These are phyloP conservation scores for Phaeolepiota aurea DNA, from an alignment of 768 basidiomycete species.

Conservation along the genomic window DNA sequence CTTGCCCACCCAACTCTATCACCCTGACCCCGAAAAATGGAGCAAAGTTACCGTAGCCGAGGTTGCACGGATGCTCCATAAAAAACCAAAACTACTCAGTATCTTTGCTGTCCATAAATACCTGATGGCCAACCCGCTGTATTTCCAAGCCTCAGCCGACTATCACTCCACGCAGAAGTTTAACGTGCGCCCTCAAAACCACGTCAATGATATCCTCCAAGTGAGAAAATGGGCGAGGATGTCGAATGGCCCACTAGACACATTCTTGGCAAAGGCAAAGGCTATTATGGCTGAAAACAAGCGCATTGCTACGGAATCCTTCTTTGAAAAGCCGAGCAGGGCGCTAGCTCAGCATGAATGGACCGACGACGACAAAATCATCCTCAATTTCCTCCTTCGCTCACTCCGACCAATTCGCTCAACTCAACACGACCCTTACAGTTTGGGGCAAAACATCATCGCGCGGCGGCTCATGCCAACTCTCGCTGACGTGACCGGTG, in stretches of 20 bases:
- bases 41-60: slow-evolving; percentile 42
- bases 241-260: slow-evolving; percentile 27
- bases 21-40: slow-evolving; percentile 45
- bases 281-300: slow-evolving; percentile 27
- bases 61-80: slow-evolving; percentile 36
- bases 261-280: slow-evolving; percentile 45
- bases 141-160: slow-evolving; percentile 43
- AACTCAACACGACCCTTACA: slow-evolving; percentile 59
- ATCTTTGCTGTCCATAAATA: slow-evolving; percentile 54
- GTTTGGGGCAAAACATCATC: slow-evolving; percentile 40
- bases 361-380: slow-evolving; percentile 41
- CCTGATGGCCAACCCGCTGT: slow-evolving; percentile 43
- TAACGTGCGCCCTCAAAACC: slow-evolving; percentile 51
- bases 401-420: slow-evolving; percentile 39
- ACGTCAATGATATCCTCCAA: slow-evolving; percentile 40
- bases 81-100: slow-evolving; percentile 20
- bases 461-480: slow-evolving; percentile 46
- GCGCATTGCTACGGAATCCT: slow-evolving; percentile 18
- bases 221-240: slow-evolving; percentile 41
- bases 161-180: slow-evolving; percentile 47
- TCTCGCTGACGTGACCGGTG: slow-evolving; percentile 18
- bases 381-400: slow-evolving; percentile 51
- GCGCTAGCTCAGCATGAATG: slow-evolving; percentile 27
- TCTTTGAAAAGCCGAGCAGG: slow-evolving; percentile 20
- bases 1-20: slow-evolving; percentile 37